Base-by-base conservation (phyloP, 495 filamentous ascomycete species). In the Tetracladium marchalianum region DNA sequence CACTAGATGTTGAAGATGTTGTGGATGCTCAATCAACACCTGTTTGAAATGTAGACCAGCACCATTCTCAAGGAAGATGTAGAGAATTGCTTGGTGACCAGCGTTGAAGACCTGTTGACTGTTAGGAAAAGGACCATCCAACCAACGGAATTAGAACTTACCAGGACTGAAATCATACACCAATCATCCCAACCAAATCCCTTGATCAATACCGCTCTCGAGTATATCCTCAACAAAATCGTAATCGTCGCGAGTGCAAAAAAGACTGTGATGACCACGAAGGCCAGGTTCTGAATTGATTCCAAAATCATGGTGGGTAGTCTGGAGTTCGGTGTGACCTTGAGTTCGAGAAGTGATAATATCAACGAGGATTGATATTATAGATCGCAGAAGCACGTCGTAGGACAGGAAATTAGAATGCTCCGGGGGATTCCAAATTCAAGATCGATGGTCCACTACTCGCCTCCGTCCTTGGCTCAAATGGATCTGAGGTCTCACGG, bases 141-240 rank as follows among this genome's bases (percentile, higher is more conserved):
- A n/a, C 1, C 40, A 50, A n/a, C n/a, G 0, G 59, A 17, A 27
- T 58, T 61, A 12, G 62, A 58, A 16, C 43, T 58, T 15, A 57
- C 60, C 10, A 66, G 47, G 22, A 56, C 36, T 35, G 32, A 15
- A n/a, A 13, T 33, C 60, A 50, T 62, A 64, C 65, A 47, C 62
- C 68, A 64, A 48, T 69, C 68, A 57, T 68, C 66, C 53, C 50
- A 60, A 9, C 58, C 54, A 42, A 67, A 64, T 38, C 54, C 58
- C 13, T 60, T 61, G 53, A 63, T 59, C 19, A 67, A 51, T 31
- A 60, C 62, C 4, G 61, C 11, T 8, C 62, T 54, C 7, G 66
- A 67, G 58, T 62, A 71, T 35, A 57, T 55, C 10, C 68, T 52
- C 15, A 69, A 46, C 9, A 41, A 43, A n/a, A 68, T 38, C 8